Base-by-base conservation (phyloP, 2,329 filamentous ascomycete species). In the Mycosphaerella arachidis region DNA sequence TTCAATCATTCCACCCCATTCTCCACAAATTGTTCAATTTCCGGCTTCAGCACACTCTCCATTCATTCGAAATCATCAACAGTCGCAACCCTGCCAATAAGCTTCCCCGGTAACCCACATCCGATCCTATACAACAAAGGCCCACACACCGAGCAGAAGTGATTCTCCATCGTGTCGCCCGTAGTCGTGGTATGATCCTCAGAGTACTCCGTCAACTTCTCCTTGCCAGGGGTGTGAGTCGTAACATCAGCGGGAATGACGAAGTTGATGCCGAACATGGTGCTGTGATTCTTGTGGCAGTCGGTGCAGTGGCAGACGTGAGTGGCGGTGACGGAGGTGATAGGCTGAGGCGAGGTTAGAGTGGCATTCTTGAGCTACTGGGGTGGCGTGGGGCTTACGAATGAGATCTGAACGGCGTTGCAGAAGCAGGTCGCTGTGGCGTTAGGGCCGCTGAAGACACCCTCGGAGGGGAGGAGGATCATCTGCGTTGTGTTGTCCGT, bases 251-350 rank as follows among this genome's bases (percentile, higher is more conserved):
- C 76, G 9, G 67, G 60, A 40, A 85, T 70, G 59, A 76, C 76
- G 67, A 87, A 84, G 72, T 84, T 85, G 55, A 82, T 80, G 1
- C 83, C 80, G 71, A 84, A 85, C 81, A 86, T 84, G 9, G 29
- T 37, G 46, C 0, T 33, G 31, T 33, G 31, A 33, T 6, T 33
- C 31, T 33, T 33, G 31, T 33, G 31, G 31, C 31, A 33, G 31
- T 33, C 31, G 31, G 31, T 6, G 31, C 31, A 33, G 31, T 33
- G 31, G 31, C 31, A 18, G 67, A 69, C 56, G 67, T 63, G 7
- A 67, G 66, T 37, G 67, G 68, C 33, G 66, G 66, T 27, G 62
- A 67, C 48, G 67, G 67, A 6, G 50, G 68, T 27, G 31, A 33
- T 33, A 10, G 31, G 31, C 31, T 33, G 31, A 6, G 31, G 10